Base-by-base conservation (phyloP, 345 rosid genomes). In the Dimocarpus longan region DNA sequence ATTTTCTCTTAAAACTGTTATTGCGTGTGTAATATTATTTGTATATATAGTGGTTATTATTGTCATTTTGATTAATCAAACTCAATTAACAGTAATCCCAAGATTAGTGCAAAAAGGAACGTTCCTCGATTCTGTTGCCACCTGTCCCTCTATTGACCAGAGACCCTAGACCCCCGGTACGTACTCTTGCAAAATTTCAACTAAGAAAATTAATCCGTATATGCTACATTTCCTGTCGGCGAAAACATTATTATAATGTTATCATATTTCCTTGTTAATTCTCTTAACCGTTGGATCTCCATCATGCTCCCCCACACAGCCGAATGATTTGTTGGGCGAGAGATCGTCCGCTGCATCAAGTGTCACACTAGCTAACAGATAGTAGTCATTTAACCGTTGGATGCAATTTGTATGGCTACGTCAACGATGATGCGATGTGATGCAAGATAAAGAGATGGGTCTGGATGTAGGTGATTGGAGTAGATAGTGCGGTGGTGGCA, bases 401-500 rank as follows among this genome's bases (percentile, higher is more conserved):
- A 12, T 15, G 32, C 0, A 2, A 57, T 0, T 0, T 5, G 5
- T 57, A 57, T 18, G 0, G 24, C 24, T 1, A 16, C 62, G 2
- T 57, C 9, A 19, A 19, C 10, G 63, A n/a, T 19, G 18, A 52
- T 52, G 1, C 0, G 18, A 10, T 12, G 3, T n/a, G 42, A 39
- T 57, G 65, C 43, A 66, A 9, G 43, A 66, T 57, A 78, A 18
- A 42, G 24, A 0, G 0, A 8, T 65, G 21, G 48, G 52, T 2
- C 2, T 48, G 46, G n/a, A 65, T 5, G 28, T 28, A 66, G 18
- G 39, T 0, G 39, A 66, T 22, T 9, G 0, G 0, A 6, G 8
- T 13, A n/a, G 28, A 50, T 19, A 13, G 19, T 67, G 73, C 71
- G 59, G 76, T 79, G 59, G 76, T 79, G 85, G 70, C 77, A 71